Evolutionary conservation across 352 stramenopile species (phyloP).

Genomic region (Blastocystis sp.): DNA sequence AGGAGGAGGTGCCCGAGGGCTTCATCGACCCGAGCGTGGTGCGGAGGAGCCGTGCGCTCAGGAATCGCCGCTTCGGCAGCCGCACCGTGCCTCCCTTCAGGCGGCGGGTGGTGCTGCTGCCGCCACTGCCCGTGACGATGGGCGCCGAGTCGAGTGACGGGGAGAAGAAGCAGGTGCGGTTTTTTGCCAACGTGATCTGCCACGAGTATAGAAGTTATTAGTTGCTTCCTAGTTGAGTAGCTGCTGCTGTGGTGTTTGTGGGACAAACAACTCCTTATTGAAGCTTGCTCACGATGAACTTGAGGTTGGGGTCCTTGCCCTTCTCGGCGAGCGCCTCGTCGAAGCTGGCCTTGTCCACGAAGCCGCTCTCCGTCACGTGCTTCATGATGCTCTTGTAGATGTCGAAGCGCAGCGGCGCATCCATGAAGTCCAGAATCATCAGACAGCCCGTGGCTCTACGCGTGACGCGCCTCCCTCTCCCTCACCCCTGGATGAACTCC

Average conservation of each 20-base stretch:
- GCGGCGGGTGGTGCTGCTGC: slow-evolving; percentile 17
- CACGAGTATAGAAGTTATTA: slow-evolving; percentile 65
- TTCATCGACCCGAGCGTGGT: slow-evolving; percentile 52
- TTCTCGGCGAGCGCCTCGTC: not conserved
- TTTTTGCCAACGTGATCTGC: slow-evolving; percentile 62
- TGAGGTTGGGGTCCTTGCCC: not conserved
- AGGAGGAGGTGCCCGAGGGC: slow-evolving; percentile 38
- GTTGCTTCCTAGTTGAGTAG: slow-evolving; percentile 1
- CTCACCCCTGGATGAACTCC: slow-evolving; percentile 51
- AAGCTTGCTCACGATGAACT: not conserved
- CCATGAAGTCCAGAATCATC: slow-evolving; percentile 33
- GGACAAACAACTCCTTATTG: not conserved
- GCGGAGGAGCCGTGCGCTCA: not conserved
- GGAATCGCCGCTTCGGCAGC: not conserved
- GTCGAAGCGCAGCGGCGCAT: slow-evolving; percentile 3
- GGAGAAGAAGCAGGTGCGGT: slow-evolving; percentile 49
- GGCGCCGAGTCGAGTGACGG: too few relatives aligned
- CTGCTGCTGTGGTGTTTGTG: not conserved
- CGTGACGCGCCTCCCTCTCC: not conserved
- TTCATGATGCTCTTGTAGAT: slow-evolving; percentile 8
- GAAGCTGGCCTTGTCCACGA: not conserved
- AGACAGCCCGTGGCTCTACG: slow-evolving; percentile 1
- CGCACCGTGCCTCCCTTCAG: slow-evolving; percentile 7
- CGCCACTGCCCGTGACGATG: slow-evolving; percentile 37
- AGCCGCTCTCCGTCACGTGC: not conserved